Conservation (phyloP, 352 stramenopile species). For the Globisporangium emineosum region DNA sequence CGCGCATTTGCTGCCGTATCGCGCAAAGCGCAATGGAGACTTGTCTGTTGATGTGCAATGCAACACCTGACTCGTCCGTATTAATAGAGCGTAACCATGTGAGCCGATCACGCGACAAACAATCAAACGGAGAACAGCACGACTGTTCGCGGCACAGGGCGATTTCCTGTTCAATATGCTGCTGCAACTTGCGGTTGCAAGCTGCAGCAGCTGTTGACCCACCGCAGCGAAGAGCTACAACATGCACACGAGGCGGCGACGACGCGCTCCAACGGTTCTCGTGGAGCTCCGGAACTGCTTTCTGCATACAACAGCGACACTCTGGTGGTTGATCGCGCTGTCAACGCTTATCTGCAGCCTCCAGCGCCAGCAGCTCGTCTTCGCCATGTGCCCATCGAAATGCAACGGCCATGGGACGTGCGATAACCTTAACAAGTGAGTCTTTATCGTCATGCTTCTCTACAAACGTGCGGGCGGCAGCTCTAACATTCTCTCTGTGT, state of each 20-base stretch:
- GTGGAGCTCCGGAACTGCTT: not conserved
- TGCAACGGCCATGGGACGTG: slow-evolving; percentile 69
- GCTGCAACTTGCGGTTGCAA: not conserved
- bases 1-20: not conserved
- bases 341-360: slow-evolving; percentile 12
- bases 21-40: no score
- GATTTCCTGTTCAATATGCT: not conserved
- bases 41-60: no score
- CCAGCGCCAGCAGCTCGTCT: not conserved
- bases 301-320: not conserved
- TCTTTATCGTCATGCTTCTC: not conserved
- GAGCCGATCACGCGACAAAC: not conserved
- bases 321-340: not conserved
- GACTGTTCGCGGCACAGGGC: not conserved
- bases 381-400: slow-evolving; percentile 48
- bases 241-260: not conserved
- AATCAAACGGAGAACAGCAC: not conserved
- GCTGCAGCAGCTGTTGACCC: not conserved
- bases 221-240: not conserved
- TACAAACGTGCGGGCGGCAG: no score
- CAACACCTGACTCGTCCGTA: not conserved
- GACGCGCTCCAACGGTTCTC: not conserved
- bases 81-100: not conserved
- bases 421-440: slow-evolving; percentile 51
- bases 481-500: not conserved